phyloP scores from a whole-genome alignment of 805 yeast species.

The Nadsonia fulvescens region DNA sequence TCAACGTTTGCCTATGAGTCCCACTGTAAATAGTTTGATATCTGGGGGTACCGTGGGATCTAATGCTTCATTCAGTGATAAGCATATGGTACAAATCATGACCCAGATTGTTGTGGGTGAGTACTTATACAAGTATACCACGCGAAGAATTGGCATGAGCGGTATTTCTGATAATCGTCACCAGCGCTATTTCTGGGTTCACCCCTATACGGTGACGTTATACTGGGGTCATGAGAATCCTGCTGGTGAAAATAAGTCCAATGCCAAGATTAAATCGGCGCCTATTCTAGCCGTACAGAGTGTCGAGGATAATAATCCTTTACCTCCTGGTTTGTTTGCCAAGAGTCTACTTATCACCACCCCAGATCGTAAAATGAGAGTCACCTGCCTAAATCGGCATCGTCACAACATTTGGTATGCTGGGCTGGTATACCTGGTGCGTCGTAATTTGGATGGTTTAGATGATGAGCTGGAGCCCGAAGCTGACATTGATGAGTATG shows the following conservation, averaged over 20 bases:
- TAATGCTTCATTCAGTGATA: constrained; percentile 18
- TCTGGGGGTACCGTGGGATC: constrained; percentile 12
- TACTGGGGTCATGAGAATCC: constrained; percentile 84
- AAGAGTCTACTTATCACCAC: constrained; percentile 68
- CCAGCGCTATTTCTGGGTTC: constrained; percentile 89
- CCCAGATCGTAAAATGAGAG: constrained; percentile 42
- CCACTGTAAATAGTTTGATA: too few species aligned
- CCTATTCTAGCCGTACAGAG: constrained; percentile 67
- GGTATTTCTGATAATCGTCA: constrained; percentile 67
- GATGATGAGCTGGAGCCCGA: constrained; percentile 12
- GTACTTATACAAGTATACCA: constrained; percentile 66
- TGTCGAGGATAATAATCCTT: constrained; percentile 68
- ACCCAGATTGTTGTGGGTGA: constrained; percentile 93
- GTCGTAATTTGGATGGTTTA: constrained; percentile 16
- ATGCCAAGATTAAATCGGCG: constrained; percentile 54
- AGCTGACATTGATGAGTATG: constrained; percentile 7
- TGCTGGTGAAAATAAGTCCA: constrained; percentile 41
- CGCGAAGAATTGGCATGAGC: constrained; percentile 44
- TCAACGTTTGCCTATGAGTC: constrained; percentile 3
- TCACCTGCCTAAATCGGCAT: constrained; percentile 75
- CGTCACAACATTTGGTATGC: constrained; percentile 87
- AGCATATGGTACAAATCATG: constrained; percentile 63
- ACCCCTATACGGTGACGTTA: constrained; percentile 78
- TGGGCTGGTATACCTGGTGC: constrained; percentile 58
- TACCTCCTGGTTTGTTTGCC: constrained; percentile 77